Percentiles rank a stretch among this genome's conserved stretches.
Evolutionary conservation across 306 rosid species (phyloP).

Genomic region (Lithocarpus polystachyus): DNA sequence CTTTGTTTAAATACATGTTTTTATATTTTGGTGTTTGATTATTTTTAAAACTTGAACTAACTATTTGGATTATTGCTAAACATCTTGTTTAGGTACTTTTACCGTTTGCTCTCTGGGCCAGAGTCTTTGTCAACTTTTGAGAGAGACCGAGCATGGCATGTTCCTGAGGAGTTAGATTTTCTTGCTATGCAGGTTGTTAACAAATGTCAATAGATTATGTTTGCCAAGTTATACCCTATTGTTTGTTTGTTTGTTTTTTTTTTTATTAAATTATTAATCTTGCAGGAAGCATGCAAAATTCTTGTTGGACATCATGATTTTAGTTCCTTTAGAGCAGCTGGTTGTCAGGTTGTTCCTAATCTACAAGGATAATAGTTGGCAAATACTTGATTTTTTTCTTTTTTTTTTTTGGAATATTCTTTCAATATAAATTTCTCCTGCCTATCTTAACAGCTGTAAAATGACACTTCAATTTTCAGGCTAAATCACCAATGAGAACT

Average conservation of each 20-base stretch:
- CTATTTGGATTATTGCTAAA: constrained; percentile 8
- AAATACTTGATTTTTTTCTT: neutral
- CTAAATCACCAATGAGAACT: constrained; percentile 85
- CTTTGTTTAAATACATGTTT: neutral
- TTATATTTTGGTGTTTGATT: constrained; percentile 6
- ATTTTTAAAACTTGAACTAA: neutral
- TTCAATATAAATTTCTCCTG: neutral
- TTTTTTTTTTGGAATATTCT: neutral
- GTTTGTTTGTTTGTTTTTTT: neutral
- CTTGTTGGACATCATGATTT: constrained; percentile 91
- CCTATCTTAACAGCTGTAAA: neutral
- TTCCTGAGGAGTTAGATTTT: constrained; percentile 69
- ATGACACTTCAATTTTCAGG: constrained; percentile 47
- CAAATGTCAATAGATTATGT: neutral
- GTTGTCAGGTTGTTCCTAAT: constrained; percentile 76
- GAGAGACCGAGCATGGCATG: constrained; percentile 88
- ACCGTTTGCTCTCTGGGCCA: constrained; percentile 77
- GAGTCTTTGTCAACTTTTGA: constrained; percentile 80
- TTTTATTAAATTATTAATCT: neutral
- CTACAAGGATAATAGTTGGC: constrained; percentile 2
- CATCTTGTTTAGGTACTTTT: constrained; percentile 60
- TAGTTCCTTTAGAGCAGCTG: constrained; percentile 93
- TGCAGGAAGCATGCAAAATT: constrained; percentile 86
- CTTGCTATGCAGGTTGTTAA: constrained; percentile 76
- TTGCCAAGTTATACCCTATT: constrained; percentile 5